Base-by-base conservation (phyloP, 2,329 filamentous ascomycete genomes). In the Alternaria arbusti region DNA sequence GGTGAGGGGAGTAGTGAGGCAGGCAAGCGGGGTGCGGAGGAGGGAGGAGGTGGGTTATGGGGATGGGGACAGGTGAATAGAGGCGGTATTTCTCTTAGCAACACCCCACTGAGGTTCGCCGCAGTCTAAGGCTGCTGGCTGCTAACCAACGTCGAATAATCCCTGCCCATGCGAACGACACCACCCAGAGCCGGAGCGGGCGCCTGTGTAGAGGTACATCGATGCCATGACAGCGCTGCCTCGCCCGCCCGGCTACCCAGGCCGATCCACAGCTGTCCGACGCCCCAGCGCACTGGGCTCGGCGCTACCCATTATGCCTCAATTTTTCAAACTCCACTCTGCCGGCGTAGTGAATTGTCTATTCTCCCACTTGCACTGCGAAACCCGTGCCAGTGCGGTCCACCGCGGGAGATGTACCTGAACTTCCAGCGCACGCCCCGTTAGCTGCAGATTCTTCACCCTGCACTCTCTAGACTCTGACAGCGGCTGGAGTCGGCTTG, bases 361-460 rank as follows among this genome's bases (percentile, higher is more conserved):
- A 52, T 10, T 52, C 32, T 46, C 36, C 45, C 51, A 57, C 26
- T 32, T 7, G 30, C 30, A 36, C 32, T 49, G 54, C 58, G 23
- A 57, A 32, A 46, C 58, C 46, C 54, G 46, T 32, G 58, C 58
- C 46, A 50, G 46, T 32, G 58, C 54, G 58, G 59, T 61, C 64
- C 64, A 57, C 61, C 57, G 57, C 74, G 72, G 73, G 73, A 73
- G 73, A 76, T 74, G 74, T 71, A 71, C 74, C 69, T 72, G 70
- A 70, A 69, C 69, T 62, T 69, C 67, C 47, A 50, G 62, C 60
- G 69, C 69, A 68, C 70, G 68, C 67, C 62, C 69, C 71, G 67
- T 51, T 64, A 58, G 62, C 66, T 66, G 67, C 70, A 71, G 73
- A 65, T 55, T 68, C 66, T 66, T 63, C 65, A 20, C 44, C 59